Conservation (phyloP, 2,329 filamentous ascomycete genomes). For the Massarina eburnea region DNA sequence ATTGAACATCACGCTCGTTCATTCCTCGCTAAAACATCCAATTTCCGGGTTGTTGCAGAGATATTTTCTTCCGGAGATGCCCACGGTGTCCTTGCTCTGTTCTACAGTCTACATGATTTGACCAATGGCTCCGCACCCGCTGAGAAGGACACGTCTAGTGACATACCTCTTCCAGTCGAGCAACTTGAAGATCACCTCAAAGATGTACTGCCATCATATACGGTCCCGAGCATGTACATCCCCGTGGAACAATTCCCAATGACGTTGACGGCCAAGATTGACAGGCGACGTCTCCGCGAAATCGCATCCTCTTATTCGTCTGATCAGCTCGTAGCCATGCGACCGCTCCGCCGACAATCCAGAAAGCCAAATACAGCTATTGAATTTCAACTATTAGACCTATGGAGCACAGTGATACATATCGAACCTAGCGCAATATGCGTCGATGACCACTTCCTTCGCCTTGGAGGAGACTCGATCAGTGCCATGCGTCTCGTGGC, state of each 20-base stretch:
- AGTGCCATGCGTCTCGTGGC: slow-evolving; percentile 5
- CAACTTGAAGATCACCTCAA: not conserved
- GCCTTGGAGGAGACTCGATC: slow-evolving; percentile 1
- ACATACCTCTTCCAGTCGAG: no score
- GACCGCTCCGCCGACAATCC: not conserved
- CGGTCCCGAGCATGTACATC: not conserved
- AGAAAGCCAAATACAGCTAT: not conserved
- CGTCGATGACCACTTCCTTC: slow-evolving; percentile 45
- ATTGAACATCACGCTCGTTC: slow-evolving; percentile 7
- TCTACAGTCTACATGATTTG: slow-evolving; percentile 10
- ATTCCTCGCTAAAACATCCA: not conserved
- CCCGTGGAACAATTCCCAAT: not conserved
- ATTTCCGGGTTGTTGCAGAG: not conserved
- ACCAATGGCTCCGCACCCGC: no score
- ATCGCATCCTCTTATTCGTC: not conserved
- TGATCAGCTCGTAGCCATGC: not conserved
- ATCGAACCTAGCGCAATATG: not conserved
- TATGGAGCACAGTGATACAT: not conserved
- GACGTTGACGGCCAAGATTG: not conserved
- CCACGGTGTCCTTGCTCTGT: slow-evolving; percentile 32
- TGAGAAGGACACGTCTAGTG: no score
- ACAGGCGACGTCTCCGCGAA: not conserved
- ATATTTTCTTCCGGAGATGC: slow-evolving; percentile 42
- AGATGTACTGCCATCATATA: not conserved
- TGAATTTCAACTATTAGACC: not conserved